phyloP scores from a whole-genome alignment of 179 eudicot species.

The Carnegiea gigantea region DNA sequence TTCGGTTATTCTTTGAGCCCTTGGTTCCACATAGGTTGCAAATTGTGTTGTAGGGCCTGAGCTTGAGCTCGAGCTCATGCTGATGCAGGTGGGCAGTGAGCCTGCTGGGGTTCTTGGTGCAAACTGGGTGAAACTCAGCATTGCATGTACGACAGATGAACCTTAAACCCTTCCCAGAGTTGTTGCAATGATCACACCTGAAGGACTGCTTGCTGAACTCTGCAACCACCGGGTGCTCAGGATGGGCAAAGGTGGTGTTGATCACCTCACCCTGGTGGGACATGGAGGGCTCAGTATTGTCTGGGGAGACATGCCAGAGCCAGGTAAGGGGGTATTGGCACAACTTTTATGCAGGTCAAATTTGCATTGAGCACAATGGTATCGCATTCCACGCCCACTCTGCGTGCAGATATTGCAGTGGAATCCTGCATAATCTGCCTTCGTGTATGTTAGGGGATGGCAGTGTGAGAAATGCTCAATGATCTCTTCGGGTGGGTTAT shows the following conservation, averaged over 20 bases:
- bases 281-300: background rate
- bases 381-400: conserved; percentile 19
- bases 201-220: conserved; percentile 12
- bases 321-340: conserved; percentile 18
- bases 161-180: conserved; percentile 21
- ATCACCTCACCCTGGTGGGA: background rate
- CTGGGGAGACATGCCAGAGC: conserved; percentile 23
- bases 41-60: background rate
- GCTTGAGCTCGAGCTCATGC: conserved; percentile 26
- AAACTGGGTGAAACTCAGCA: conserved; percentile 9
- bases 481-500: conserved; percentile 8
- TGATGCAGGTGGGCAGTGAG: conserved; percentile 16
- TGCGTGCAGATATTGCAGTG: conserved; percentile 8
- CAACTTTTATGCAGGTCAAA: conserved; percentile 25
- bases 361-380: conserved; percentile 22
- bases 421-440: background rate
- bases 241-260: conserved; percentile 14
- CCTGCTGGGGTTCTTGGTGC: conserved; percentile 24
- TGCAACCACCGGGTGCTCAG: conserved; percentile 16
- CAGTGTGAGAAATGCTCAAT: conserved; percentile 21
- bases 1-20: conserved; percentile 13
- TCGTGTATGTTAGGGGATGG: conserved; percentile 17
- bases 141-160: conserved; percentile 2
- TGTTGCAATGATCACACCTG: conserved; percentile 22
- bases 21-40: conserved; percentile 19